Conservation (phyloP, 495 filamentous ascomycete genomes). For the Platismatia glauca region DNA sequence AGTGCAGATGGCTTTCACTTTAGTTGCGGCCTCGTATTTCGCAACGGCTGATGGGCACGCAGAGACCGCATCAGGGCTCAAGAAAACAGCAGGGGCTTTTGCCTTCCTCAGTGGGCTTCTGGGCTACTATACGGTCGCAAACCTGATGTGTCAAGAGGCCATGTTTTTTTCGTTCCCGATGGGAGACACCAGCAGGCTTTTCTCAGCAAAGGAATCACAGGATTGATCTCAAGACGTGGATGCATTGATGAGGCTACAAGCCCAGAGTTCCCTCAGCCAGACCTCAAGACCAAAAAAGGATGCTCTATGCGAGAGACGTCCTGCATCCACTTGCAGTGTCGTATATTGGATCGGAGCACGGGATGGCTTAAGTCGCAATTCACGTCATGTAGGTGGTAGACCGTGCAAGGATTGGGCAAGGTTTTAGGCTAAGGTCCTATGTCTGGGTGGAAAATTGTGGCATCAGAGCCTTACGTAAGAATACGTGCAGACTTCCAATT, state of each 20-base stretch:
- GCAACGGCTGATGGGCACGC: constrained; percentile 36
- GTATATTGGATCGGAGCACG: not conserved
- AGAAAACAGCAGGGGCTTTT: constrained; percentile 39
- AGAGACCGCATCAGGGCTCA: constrained; percentile 29
- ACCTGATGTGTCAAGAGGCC: constrained; percentile 37
- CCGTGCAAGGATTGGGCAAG: not conserved
- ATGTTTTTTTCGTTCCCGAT: constrained; percentile 34
- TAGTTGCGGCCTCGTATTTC: constrained; percentile 40
- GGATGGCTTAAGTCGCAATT: not conserved
- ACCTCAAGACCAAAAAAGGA: not conserved
- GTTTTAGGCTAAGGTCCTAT: not conserved
- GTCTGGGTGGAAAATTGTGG: not conserved
- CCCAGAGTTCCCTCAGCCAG: not conserved
- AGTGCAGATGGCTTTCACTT: constrained; percentile 38
- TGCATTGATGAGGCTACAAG: not conserved
- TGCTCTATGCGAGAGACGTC: not conserved
- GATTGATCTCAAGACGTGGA: not conserved
- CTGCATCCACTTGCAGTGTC: not conserved
- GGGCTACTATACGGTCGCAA: constrained; percentile 43
- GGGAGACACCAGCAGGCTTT: constrained; percentile 39
- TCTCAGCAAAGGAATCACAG: constrained; percentile 13
- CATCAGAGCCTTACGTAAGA: not conserved
- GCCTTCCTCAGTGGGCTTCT: constrained; percentile 40
- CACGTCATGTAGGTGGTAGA: not conserved
- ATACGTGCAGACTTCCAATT: not conserved